phyloP scores from a whole-genome alignment of 495 filamentous ascomycete genomes.

The Chaetomium fimeti region DNA sequence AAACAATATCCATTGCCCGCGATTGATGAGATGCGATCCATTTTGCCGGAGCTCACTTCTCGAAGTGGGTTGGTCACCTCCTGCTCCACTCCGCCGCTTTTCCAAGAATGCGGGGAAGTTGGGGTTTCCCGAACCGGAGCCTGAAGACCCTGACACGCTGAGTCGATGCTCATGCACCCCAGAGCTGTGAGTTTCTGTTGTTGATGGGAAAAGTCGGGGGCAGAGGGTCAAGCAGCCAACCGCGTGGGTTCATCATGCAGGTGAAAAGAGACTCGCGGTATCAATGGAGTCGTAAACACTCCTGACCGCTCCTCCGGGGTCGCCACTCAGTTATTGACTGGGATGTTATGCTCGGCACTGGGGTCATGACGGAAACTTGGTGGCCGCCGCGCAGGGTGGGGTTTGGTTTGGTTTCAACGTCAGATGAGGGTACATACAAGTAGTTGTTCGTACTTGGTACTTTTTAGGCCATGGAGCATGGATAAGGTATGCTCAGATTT shows the following conservation, averaged over 20 bases:
- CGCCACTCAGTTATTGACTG: neutral
- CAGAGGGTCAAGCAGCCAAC: neutral
- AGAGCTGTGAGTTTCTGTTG: neutral
- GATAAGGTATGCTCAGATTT: neutral
- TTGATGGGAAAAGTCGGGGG: neutral
- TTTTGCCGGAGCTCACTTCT: constrained; percentile 17
- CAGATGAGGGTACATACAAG: too few species aligned
- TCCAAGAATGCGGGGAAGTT: constrained; percentile 15
- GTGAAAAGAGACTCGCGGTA: neutral
- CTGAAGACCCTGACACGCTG: neutral
- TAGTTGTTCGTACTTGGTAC: too few species aligned
- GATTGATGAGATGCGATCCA: neutral
- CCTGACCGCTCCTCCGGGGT: neutral
- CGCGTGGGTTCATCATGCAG: neutral
- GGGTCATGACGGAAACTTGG: neutral
- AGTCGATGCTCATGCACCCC: neutral
- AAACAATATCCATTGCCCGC: neutral
- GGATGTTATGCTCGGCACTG: neutral
- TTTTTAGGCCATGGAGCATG: neutral
- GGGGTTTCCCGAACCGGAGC: constrained; percentile 11
- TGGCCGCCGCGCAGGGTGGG: neutral
- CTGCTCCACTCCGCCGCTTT: neutral
- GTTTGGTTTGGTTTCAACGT: neutral
- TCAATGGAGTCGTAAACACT: neutral
- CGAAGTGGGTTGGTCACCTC: neutral